phyloP scores from a whole-genome alignment of 139 green algal genomes.

The Coelastrella sp. region DNA sequence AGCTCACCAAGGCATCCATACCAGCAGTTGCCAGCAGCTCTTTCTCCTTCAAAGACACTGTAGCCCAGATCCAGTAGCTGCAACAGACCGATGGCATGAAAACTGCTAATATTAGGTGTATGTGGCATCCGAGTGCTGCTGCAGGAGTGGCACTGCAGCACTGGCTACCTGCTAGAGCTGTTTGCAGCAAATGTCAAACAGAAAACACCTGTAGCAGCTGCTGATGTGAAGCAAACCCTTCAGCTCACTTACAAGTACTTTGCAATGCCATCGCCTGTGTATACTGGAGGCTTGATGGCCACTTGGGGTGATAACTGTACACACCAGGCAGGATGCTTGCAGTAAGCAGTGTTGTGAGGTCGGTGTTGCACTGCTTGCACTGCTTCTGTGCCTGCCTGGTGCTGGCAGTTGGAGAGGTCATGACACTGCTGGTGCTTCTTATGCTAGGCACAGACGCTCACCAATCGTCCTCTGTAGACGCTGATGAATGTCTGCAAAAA shows the following conservation, averaged over 20 bases:
- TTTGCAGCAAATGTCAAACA: neutral
- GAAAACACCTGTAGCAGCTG: neutral
- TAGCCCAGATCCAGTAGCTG: conserved; percentile 42
- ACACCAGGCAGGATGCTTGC: neutral
- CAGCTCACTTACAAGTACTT: conserved; percentile 45
- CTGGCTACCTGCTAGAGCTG: neutral
- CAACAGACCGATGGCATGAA: neutral
- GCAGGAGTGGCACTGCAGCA: neutral
- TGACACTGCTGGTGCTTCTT: neutral
- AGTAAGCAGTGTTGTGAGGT: neutral
- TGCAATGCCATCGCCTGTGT: neutral
- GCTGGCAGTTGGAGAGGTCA: neutral
- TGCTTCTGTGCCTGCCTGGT: neutral
- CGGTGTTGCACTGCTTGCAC: neutral
- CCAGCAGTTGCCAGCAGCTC: conserved; percentile 50
- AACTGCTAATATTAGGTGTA: neutral
- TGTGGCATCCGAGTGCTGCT: neutral
- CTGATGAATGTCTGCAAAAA: conserved; percentile 43
- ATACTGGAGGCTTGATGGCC: conserved; percentile 47
- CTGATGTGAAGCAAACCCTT: neutral
- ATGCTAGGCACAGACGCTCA: conserved; percentile 10
- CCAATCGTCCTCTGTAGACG: conserved; percentile 42
- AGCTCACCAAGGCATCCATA: conserved; percentile 48
- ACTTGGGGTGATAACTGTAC: conserved; percentile 44
- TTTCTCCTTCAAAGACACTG: conserved; percentile 32